Base-by-base conservation (phyloP, 148 eudicot genomes). In the Spergularia bocconei region DNA sequence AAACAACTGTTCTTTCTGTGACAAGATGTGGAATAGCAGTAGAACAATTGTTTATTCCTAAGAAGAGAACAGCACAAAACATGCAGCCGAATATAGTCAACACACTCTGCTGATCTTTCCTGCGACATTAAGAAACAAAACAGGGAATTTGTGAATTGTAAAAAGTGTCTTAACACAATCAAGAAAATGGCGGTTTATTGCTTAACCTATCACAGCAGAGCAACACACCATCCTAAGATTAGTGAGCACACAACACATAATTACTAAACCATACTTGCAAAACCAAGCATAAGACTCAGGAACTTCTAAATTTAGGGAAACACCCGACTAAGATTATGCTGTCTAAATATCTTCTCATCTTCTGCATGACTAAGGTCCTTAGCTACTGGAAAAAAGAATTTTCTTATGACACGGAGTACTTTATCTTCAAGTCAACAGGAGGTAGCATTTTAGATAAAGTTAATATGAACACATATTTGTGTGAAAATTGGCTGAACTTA, bases 1-100 rank as follows among this genome's bases (percentile, higher is more conserved):
- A 91, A 1, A 93, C 69, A 70, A 93, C 92, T 20, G 84, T 75
- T 81, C 91, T 79, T 64, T 91, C 98, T 2, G 81, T 87, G 78
- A 82, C 50, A 48, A 93, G 70, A 73, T 83, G 82, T 20, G 91
- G 90, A 25, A 89, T 14, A 50, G 83, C 83, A 62, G 84, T 71
- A 14, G 86, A 63, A 70, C 82, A 83, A 70, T 87, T 88, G 77
- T 82, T 82, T 73, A 87, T 72, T 41, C 98, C 97, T 86, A 84
- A 77, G 82, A 93, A 88, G 50, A 85, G 16, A 39, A 72, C 79
- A 19, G 85, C 85, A 72, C 77, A 10, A 68, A 66, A 91, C 82
- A 91, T 89, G 54, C 90, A 83, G 25, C 94, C 94, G 67, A 86
- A 67, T 20, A 91, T 69, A 25, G 80, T 89, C 79, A 88, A 83